Base-by-base conservation (phyloP, 108 stramenopile species). In the Aurantiochytrium sp. region DNA sequence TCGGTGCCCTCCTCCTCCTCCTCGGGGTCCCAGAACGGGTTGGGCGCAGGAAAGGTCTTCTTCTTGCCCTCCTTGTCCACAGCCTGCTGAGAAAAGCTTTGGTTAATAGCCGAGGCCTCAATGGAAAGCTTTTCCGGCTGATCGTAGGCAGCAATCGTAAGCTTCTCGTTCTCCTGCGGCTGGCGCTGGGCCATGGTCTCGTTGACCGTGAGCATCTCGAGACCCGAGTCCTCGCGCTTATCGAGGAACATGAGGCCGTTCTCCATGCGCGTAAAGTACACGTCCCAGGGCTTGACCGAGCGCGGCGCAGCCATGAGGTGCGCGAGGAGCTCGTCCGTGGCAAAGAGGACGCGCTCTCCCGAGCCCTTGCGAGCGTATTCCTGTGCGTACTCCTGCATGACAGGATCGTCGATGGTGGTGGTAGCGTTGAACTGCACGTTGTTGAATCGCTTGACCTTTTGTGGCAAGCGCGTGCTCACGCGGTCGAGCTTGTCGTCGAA, bases 61-160 rank as follows among this genome's bases (percentile, higher is more conserved):
- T 95, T 93, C 58, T 94, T 92, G 58, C 93, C 88, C 89, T 94
- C 94, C 59, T 83, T n/a, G 58, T 96, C 94, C 69, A 99, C 91
- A 42, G 97, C 96, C 92, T 99, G 99, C 91, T 99, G 99, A 25
- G 97, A 95, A 91, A 98, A 99, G 91, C 98, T 98, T 90, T 99
- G 98, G 90, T 98, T 97, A 91, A 99, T 97, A 94, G 95, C 96
- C 60, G 98, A 98, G 12, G 98, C 98, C 90, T 99, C 99, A 42
- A 98, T 88, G 57, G 95, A 93, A 18, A 99, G 95, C 18, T 97
- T 93, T 89, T 97, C 97, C 23, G 98, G 96, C 19, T 94, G 94
- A 23, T 71, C 64, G 93, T 98, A 98, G 91, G 97, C 95, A 58
- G 95, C 93, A 69, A 95, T 96, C 25, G 96, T 92, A 51, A 94